Percentiles rank a stretch among this genome's conserved stretches.
These are phyloP conservation scores for Pythium periplocum DNA, from an alignment of 352 stramenopile genomes.

Conservation along the genomic window DNA sequence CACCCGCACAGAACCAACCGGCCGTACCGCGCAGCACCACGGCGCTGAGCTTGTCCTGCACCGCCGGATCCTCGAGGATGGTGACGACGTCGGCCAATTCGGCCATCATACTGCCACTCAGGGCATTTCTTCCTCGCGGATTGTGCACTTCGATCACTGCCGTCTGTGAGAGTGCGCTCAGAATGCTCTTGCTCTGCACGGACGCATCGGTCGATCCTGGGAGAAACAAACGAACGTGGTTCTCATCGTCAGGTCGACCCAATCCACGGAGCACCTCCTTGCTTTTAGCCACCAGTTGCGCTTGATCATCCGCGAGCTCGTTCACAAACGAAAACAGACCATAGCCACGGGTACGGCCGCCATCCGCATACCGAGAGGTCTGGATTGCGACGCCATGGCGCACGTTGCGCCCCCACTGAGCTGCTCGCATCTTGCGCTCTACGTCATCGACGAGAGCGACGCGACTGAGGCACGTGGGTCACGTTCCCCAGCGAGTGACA, in stretches of 20 bases:
- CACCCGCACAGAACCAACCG: slow-evolving; percentile 82
- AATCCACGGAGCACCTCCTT: slow-evolving; percentile 44
- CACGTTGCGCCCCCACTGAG: too few relatives aligned
- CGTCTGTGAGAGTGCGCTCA: slow-evolving; percentile 30
- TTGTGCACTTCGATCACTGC: slow-evolving; percentile 73
- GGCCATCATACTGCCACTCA: slow-evolving; percentile 88
- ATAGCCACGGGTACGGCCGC: too few relatives aligned
- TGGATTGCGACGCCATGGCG: too few relatives aligned
- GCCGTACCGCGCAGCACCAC: slow-evolving; percentile 50
- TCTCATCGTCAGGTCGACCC: slow-evolving; percentile 19
- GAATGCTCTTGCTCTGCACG: slow-evolving; percentile 2
- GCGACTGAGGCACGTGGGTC: too few relatives aligned
- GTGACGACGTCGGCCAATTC: slow-evolving; percentile 68
- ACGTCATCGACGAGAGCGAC: too few relatives aligned
- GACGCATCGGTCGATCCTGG: slow-evolving; percentile 10
- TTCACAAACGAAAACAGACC: slow-evolving; percentile 50
- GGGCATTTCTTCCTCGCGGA: slow-evolving; percentile 54
- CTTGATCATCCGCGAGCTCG: slow-evolving; percentile 29
- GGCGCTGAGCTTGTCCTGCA: slow-evolving; percentile 51
- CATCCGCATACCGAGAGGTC: too few relatives aligned
- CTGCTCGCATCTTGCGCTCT: too few relatives aligned
- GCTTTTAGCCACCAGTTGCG: slow-evolving; percentile 28
- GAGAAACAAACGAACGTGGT: slow-evolving; percentile 33
- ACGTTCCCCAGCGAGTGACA: too few relatives aligned
- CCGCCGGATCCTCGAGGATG: slow-evolving; percentile 43